phyloP scores from a whole-genome alignment of 202 grass and related monocot species.

The Panicum virgatum region DNA sequence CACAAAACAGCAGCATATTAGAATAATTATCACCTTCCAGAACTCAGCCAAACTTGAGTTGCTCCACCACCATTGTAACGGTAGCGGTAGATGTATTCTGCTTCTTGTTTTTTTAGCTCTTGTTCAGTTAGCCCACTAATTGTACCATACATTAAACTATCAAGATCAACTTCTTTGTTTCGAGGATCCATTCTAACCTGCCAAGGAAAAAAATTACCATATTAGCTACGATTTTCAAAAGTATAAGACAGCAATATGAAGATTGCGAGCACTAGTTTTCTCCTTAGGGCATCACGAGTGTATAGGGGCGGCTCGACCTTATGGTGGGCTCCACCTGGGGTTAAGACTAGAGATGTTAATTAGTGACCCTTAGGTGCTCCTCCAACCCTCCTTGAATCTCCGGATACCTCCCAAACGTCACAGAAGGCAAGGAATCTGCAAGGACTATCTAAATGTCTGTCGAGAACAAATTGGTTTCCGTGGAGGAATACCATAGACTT shows the following conservation, averaged over 20 bases:
- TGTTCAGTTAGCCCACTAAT: slow-evolving; percentile 85
- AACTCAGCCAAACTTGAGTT: slow-evolving; percentile 99
- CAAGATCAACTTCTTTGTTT: slow-evolving; percentile 80
- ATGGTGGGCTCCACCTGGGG: too few relatives aligned
- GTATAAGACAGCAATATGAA: slow-evolving; percentile 1
- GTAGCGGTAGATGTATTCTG: slow-evolving; percentile 92
- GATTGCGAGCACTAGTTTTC: slow-evolving; percentile 13
- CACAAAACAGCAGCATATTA: slow-evolving; percentile 17
- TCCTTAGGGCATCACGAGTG: too few relatives aligned
- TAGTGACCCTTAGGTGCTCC: too few relatives aligned
- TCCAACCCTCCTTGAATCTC: too few relatives aligned
- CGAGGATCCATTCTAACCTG: slow-evolving; percentile 99
- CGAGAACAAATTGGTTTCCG: slow-evolving; percentile 10
- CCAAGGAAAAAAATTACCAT: slow-evolving; percentile 25
- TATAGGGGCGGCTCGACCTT: too few relatives aligned
- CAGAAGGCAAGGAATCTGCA: not conserved
- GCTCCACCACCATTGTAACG: slow-evolving; percentile 96
- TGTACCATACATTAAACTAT: slow-evolving; percentile 64
- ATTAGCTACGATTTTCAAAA: slow-evolving; percentile 14
- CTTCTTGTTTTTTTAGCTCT: slow-evolving; percentile 88
- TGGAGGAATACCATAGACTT: slow-evolving; percentile 11
- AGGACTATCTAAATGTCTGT: slow-evolving; percentile 22
- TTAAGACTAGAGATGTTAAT: too few relatives aligned
- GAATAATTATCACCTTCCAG: slow-evolving; percentile 75
- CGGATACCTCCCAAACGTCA: slow-evolving; percentile 17